A percentile compares a stretch with the other conserved stretches of the same genome.
phyloP scores from a whole-genome alignment of 129 eudicot species.

The Chrysanthemum lavandulifolium region DNA sequence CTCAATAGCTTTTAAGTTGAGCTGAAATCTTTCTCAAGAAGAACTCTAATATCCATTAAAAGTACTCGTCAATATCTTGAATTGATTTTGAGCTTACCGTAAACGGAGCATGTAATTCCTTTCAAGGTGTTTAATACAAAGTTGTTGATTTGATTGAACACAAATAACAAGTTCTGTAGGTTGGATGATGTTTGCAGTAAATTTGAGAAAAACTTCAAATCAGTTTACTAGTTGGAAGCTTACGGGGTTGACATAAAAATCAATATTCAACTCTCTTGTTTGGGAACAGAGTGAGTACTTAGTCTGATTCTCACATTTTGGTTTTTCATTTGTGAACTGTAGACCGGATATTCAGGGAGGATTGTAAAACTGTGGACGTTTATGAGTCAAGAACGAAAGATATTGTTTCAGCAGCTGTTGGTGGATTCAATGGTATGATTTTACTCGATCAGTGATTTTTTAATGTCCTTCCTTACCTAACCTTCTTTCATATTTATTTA shows the following conservation, averaged over 20 bases:
- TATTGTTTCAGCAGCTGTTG: constrained; percentile 85
- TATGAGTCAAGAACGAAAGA: constrained; percentile 70
- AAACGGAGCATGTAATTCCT: too few relatives aligned
- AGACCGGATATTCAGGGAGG: constrained; percentile 80
- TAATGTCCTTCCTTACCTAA: neutral
- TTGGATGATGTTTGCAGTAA: neutral
- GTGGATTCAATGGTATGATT: constrained; percentile 79
- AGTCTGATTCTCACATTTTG: constrained; percentile 23
- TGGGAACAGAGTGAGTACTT: neutral
- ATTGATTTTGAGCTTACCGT: neutral
- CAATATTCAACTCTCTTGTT: neutral
- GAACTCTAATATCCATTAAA: neutral
- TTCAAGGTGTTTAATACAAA: neutral
- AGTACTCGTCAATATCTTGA: neutral
- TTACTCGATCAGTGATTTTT: neutral
- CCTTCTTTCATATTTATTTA: neutral
- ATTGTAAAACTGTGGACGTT: constrained; percentile 66
- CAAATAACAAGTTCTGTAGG: neutral
- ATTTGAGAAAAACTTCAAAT: constrained; percentile 1
- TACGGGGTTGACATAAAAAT: constrained; percentile 1
- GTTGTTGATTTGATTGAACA: neutral
- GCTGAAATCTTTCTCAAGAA: neutral
- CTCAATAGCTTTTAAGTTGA: neutral
- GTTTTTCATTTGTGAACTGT: constrained; percentile 7
- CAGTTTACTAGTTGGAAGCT: constrained; percentile 7